Evolutionary conservation across 129 eudicot genomes (phyloP), one percentile per base, ranked within the genome.

Genomic region (Pseudognaphalium luteoalbum): DNA sequence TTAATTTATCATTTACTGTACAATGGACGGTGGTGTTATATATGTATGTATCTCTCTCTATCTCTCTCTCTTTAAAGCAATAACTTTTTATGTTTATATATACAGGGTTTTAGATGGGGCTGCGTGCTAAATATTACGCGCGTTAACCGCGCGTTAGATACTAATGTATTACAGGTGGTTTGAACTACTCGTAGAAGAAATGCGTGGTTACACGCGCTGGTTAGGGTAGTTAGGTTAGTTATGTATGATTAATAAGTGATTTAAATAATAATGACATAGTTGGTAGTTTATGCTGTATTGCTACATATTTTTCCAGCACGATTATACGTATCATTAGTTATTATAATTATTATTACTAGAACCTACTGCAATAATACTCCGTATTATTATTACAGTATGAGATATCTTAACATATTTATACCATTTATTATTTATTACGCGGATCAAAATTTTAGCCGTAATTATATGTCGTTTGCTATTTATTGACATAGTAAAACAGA

Each of bases 91-190:
- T 29, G 32, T 37, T 3, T 47, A 3, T 14, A 47, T 75, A 73
- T 28, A 74, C 28, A 74, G 70, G 78, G 78, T 73, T 60, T 73
- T 21, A 29, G 29, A 39, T 4, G 22, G 25, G 35, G 56, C 54
- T 15, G 21, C 39, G 30, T 42, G 50, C 15, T 61, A 61, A 11
- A 17, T 74, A 16, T 59, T 42, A 62, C 78, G 61, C 60, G 70
- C 70, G 0, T 22, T 3, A 10, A 28, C 3, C 7, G 16, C 2
- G 78, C 59, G 78, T 72, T 21, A 19, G 35, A 10, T 8, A 4
- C 11, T 5, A 21, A 11, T 25, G 5, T 10, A 4, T 20, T 1
- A 34, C 66, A 3, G 6, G 7, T 56, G 65, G 15, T 17, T 57
- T 14, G 64, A 72, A 32, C 19, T 33, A n/a, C n/a, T n/a, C n/a